Percentiles rank a stretch among this genome's conserved stretches.
These are phyloP conservation scores for Neopestalotiopsis sp. DNA, from an alignment of 2,329 filamentous ascomycete species.

Conservation along the genomic window DNA sequence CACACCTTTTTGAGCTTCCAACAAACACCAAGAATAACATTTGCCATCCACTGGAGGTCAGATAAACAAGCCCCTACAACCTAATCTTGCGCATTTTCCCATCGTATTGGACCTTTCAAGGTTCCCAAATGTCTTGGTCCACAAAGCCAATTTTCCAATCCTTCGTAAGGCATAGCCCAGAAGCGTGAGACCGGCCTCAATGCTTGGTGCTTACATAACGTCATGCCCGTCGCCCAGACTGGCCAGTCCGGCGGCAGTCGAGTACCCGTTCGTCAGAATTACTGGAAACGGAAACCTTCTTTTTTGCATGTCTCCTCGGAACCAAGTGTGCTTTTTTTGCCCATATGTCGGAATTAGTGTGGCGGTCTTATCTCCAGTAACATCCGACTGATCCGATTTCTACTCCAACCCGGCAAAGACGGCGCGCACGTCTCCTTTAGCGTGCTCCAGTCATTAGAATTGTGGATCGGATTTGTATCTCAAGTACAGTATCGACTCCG, in stretches of 20 bases:
- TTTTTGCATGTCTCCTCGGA: neutral
- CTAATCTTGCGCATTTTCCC: too few species aligned
- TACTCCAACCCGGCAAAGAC: neutral
- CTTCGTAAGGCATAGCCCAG: neutral
- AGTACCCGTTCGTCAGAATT: neutral
- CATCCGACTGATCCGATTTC: constrained; percentile 9
- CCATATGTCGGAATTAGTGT: constrained; percentile 2
- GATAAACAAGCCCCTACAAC: too few species aligned
- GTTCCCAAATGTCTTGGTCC: too few species aligned
- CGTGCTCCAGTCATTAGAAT: constrained; percentile 1
- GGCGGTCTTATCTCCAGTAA: constrained; percentile 11
- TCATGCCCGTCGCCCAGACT: neutral
- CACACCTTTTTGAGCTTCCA: neutral
- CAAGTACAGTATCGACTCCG: constrained; percentile 4
- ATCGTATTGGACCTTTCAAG: too few species aligned
- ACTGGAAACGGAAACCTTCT: neutral
- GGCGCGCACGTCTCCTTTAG: neutral
- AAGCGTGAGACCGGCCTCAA: neutral
- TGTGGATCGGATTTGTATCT: neutral
- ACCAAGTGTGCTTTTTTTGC: neutral
- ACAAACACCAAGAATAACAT: too few species aligned
- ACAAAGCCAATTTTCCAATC: too few species aligned
- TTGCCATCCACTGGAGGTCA: too few species aligned
- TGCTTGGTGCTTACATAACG: constrained; percentile 2
- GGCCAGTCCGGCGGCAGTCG: neutral